Base-by-base conservation (phyloP, 2,329 filamentous ascomycete species). In the Epichloe sibirici region DNA sequence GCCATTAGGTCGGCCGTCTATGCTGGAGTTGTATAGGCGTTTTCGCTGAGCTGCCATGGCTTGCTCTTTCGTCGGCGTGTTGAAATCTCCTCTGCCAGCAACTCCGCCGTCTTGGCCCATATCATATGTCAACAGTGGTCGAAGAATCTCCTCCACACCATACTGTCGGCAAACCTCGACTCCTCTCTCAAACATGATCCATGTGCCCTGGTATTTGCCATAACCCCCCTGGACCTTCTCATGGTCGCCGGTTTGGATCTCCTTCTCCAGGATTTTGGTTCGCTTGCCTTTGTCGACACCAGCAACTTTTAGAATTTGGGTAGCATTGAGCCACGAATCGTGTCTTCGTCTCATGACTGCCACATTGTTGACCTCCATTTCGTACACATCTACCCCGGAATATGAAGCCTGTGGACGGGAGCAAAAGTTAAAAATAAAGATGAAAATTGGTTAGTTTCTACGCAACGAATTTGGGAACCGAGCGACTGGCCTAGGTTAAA, bases 151-250 rank as follows among this genome's bases (percentile, higher is more conserved):
- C 66, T 91, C 86, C 35, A 93, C 88, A 11, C 79, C 81, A 59
- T 86, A 86, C 58, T 85, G 81, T 43, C 86, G 83, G 68, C 93
- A 97, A 61, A 98, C 91, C 64, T 96, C 89, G 45, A 94, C 78
- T 1, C 91, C 93, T 56, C 91, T 83, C 48, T 91, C 86, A 64
- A 95, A 97, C 63, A 86, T 88, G 64, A 98, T 95, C 93, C 93
- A 98, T 2, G 93, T 98, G 52, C 93, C 93, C 73, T 98, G 93
- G 64, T 98, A 98, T 73, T 97, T 97, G 58, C 93, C 93, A 64
- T 98, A 98, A 5, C 93, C 93, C 93, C 17, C 93, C 67, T 98
- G 93, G 3, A 98, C 91, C 70, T 98, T 98, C 68, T 98, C 93
- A 68, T 98, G 91, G 65, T 95, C 88, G 63, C 93, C 93, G 0